Conservation (phyloP, 306 rosid species). For the Carpinus viminea region DNA sequence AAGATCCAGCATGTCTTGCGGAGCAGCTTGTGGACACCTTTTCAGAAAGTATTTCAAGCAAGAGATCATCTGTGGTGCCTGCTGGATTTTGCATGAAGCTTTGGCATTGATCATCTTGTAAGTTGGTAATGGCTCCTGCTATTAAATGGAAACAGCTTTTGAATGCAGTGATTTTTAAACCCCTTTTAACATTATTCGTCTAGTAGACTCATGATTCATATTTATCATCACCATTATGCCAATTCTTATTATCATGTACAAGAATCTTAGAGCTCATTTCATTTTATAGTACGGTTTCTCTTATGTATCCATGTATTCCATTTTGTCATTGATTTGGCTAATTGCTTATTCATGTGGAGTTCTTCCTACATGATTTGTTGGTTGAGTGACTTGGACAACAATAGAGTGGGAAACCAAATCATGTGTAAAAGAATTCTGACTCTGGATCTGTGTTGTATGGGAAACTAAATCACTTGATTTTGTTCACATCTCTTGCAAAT, state of each 20-base stretch:
- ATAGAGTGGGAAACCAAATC: no score
- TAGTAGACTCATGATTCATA: conserved; percentile 38
- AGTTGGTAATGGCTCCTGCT: conserved; percentile 21
- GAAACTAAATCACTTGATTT: no score
- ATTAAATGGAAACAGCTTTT: conserved; percentile 22
- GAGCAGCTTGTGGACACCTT: conserved; percentile 95
- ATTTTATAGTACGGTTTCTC: conserved; percentile 19
- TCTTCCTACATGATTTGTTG: neutral
- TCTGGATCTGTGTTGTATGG: neutral
- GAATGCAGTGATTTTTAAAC: conserved; percentile 57
- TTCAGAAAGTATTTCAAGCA: conserved; percentile 77
- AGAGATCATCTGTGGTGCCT: conserved; percentile 62
- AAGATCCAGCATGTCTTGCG: conserved; percentile 86
- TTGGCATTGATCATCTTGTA: conserved; percentile 62
- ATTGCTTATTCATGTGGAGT: conserved; percentile 7
- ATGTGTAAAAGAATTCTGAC: neutral
- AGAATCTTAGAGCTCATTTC: conserved; percentile 36
- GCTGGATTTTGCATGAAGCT: conserved; percentile 92
- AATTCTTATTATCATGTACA: conserved; percentile 47
- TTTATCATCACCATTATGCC: conserved; percentile 39
- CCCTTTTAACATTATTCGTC: conserved; percentile 38
- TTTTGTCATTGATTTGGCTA: conserved; percentile 15
- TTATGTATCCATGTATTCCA: conserved; percentile 16
- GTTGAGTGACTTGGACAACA: neutral
- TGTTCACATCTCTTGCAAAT: no score